Evolutionary conservation across 2,329 filamentous ascomycete genomes (phyloP).

Genomic region (Talaromyces sp.): DNA sequence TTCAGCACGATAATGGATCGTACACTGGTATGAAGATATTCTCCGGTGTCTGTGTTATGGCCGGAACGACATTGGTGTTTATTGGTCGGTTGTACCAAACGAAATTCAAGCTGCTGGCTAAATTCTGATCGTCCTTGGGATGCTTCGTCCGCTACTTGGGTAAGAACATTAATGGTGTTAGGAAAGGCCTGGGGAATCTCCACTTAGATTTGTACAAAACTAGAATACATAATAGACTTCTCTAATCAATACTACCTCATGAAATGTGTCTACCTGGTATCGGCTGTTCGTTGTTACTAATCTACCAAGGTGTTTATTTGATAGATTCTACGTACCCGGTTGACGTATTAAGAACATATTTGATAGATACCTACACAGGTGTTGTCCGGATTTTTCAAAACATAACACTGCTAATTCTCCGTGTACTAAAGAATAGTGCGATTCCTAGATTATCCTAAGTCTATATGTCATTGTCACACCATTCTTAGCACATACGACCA

Average conservation of each 20-base stretch:
- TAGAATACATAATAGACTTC: background rate
- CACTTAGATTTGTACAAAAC: background rate
- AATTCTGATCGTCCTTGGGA: background rate
- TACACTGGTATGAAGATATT: slow-evolving; percentile 31
- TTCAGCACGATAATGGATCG: slow-evolving; percentile 63
- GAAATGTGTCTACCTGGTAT: too few relatives aligned
- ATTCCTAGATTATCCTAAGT: too few relatives aligned
- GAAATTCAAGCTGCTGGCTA: background rate
- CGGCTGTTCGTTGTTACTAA: too few relatives aligned
- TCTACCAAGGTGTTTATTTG: too few relatives aligned
- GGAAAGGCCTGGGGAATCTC: background rate
- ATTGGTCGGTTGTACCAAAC: background rate
- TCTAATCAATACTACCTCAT: background rate
- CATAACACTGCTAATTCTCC: too few relatives aligned
- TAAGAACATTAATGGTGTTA: background rate
- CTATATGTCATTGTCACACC: too few relatives aligned
- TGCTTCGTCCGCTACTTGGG: background rate
- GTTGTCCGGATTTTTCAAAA: too few relatives aligned
- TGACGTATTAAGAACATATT: too few relatives aligned
- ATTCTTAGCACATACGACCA: background rate
- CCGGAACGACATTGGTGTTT: background rate
- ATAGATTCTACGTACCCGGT: too few relatives aligned
- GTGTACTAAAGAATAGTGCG: too few relatives aligned
- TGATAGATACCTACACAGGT: too few relatives aligned
- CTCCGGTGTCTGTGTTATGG: slow-evolving; percentile 2